Evolutionary conservation across 495 filamentous ascomycete genomes (phyloP).

Genomic region (Penicillium bialowiezense): DNA sequence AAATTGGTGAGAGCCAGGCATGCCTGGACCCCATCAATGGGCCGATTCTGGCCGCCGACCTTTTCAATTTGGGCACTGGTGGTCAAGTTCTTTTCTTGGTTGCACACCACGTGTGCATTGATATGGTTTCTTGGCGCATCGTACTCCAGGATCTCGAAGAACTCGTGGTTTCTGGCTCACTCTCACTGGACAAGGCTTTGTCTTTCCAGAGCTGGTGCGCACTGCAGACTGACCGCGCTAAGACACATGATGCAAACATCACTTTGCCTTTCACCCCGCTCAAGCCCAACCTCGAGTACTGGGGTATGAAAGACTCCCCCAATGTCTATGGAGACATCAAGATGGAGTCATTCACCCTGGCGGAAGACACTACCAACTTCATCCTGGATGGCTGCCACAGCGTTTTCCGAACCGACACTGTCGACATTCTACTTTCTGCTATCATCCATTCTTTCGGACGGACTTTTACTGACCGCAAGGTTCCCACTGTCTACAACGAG

Average conservation of each 20-base stretch:
- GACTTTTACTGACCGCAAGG: constrained; percentile 49
- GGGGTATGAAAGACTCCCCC: constrained; percentile 47
- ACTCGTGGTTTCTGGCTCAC: constrained; percentile 43
- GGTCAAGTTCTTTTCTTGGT: constrained; percentile 60
- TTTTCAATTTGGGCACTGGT: constrained; percentile 51
- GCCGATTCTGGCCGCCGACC: constrained; percentile 42
- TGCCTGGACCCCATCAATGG: constrained; percentile 41
- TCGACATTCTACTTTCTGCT: constrained; percentile 53
- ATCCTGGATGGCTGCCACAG: constrained; percentile 43
- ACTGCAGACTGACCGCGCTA: constrained; percentile 41
- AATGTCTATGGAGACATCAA: constrained; percentile 52
- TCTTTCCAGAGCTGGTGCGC: constrained; percentile 65
- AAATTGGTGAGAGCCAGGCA: constrained; percentile 37
- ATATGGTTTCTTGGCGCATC: constrained; percentile 69
- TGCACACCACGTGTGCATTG: constrained; percentile 67
- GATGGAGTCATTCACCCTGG: constrained; percentile 42
- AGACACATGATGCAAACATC: constrained; percentile 14
- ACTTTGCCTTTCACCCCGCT: constrained; percentile 36
- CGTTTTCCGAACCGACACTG: constrained; percentile 47
- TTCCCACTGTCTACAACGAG: constrained; percentile 56
- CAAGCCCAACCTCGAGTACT: constrained; percentile 40
- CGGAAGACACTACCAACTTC: constrained; percentile 39
- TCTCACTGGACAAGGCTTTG: constrained; percentile 41
- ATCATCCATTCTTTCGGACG: constrained; percentile 48
- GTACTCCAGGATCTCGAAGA: constrained; percentile 66